phyloP scores from a whole-genome alignment of 495 filamentous ascomycete species.

The Hypoxylon trugodes region DNA sequence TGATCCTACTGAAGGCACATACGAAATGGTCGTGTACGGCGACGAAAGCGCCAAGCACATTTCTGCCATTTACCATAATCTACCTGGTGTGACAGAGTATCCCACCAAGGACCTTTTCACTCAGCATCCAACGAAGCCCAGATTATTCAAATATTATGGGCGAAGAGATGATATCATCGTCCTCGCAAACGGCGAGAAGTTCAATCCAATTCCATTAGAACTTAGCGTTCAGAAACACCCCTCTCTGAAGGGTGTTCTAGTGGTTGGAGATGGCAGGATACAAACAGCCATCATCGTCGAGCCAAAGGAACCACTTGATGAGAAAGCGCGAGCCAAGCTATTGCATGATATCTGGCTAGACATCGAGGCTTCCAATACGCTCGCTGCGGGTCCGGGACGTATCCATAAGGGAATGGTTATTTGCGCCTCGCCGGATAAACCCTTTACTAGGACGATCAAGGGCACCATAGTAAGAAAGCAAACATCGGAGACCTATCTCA shows the following conservation, averaged over 20 bases:
- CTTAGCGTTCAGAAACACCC: constrained; percentile 59
- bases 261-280: constrained; percentile 61
- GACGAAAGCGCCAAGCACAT: constrained; percentile 8
- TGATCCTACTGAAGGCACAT: constrained; percentile 28
- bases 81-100: constrained; percentile 51
- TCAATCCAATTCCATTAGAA: constrained; percentile 65
- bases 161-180: constrained; percentile 56
- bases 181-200: constrained; percentile 63
- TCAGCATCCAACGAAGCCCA: constrained; percentile 45
- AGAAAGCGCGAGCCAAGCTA: too few species aligned
- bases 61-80: constrained; percentile 47
- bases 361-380: too few species aligned
- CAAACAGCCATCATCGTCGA: constrained; percentile 57
- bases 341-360: too few species aligned
- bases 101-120: constrained; percentile 58
- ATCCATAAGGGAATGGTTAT: too few species aligned
- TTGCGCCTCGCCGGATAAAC: too few species aligned
- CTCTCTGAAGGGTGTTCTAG: constrained; percentile 62
- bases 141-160: constrained; percentile 53
- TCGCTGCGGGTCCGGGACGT: too few species aligned
- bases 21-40: constrained; percentile 34
- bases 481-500: too few species aligned
- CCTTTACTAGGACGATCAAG: too few species aligned
- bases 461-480: too few species aligned
- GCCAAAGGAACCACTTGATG: too few species aligned